A percentile compares a stretch with the other conserved stretches of the same genome.
Conservation (phyloP, 495 filamentous ascomycete species). For the Neurospora africana region DNA sequence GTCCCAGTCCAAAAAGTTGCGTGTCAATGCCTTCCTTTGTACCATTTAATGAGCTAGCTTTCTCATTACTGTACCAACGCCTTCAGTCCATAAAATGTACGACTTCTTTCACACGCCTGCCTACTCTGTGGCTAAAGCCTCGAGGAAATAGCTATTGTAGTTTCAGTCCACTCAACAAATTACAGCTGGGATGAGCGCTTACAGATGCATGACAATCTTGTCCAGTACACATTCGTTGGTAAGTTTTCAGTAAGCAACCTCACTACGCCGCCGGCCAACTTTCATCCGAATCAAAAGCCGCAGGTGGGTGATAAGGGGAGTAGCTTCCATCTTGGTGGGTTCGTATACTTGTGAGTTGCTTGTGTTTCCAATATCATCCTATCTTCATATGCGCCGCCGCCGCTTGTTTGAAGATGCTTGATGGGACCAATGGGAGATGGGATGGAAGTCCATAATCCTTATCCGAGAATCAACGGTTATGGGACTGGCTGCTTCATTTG, state of each 20-base stretch:
- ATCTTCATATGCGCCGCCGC: background rate
- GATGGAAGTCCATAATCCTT: background rate
- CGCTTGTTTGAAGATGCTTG: background rate
- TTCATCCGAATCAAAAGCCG: background rate
- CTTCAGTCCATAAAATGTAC: background rate
- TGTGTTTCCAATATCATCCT: background rate
- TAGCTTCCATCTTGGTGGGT: background rate
- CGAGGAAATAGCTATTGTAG: background rate
- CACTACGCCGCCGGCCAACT: background rate
- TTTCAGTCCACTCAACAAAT: background rate
- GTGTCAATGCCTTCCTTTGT: background rate
- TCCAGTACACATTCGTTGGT: background rate
- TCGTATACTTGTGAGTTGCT: slow-evolving; percentile 1
- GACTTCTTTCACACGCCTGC: background rate
- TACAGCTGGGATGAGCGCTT: background rate
- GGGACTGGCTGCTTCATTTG: background rate
- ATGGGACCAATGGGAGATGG: background rate
- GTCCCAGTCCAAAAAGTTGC: background rate
- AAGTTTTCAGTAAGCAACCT: background rate
- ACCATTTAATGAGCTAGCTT: background rate
- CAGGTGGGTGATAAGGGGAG: background rate
- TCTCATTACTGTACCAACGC: background rate
- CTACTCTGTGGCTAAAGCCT: background rate
- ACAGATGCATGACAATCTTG: background rate
- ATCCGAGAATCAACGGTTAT: background rate